phyloP scores from a whole-genome alignment of 768 basidiomycete species.

The Pilatotrama ljubarskyi region DNA sequence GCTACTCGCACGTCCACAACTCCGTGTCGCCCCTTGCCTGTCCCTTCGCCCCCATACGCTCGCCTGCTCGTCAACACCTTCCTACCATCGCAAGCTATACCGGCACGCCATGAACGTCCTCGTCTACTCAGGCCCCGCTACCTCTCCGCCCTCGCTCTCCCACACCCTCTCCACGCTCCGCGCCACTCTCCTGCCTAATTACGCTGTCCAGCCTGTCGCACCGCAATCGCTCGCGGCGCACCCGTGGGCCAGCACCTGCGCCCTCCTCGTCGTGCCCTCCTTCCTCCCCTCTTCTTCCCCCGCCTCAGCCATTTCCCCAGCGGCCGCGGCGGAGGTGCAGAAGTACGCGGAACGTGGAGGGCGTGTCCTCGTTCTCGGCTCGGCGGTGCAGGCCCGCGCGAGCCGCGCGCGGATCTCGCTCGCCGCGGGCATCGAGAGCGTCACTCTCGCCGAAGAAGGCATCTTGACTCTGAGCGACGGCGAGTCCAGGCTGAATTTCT shows the following conservation, averaged over 20 bases:
- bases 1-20: no score
- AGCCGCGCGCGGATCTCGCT: neutral
- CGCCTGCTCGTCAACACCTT: no score
- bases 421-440: slow-evolving; percentile 45
- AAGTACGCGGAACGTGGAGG: slow-evolving; percentile 70
- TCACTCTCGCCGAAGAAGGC: slow-evolving; percentile 31
- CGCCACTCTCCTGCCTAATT: slow-evolving; percentile 65
- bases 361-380: slow-evolving; percentile 64
- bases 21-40: no score
- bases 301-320: slow-evolving; percentile 39
- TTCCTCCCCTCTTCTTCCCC: slow-evolving; percentile 41
- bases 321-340: slow-evolving; percentile 43
- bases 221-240: slow-evolving; percentile 56
- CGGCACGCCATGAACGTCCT: slow-evolving; percentile 42
- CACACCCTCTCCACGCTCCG: slow-evolving; percentile 41
- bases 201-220: slow-evolving; percentile 73
- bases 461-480: slow-evolving; percentile 28
- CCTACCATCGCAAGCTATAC: neutral
- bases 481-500: slow-evolving; percentile 8
- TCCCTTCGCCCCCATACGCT: no score
- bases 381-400: slow-evolving; percentile 34
- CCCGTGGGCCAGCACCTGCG: slow-evolving; percentile 78
- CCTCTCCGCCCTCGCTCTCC: slow-evolving; percentile 39
- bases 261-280: slow-evolving; percentile 78
- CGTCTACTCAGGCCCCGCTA: slow-evolving; percentile 46